Evolutionary conservation across 2,329 filamentous ascomycete genomes (phyloP), one percentile per base, ranked within the genome.

Genomic region (Cadophora malorum): DNA sequence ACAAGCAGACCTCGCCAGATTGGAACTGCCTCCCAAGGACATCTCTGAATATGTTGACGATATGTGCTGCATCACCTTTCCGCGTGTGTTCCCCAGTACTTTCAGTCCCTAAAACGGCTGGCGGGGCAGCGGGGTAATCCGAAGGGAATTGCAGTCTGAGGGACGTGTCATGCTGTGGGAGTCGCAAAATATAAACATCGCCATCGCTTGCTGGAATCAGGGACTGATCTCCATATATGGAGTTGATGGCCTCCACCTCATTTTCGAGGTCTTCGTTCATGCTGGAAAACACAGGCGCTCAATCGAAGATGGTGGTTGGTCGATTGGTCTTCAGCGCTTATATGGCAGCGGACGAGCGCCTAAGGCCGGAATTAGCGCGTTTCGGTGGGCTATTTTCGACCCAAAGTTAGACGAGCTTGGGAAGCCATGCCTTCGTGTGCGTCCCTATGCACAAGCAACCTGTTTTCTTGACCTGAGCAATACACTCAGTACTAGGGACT

Each of bases 211-310:
- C 80, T 78, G 67, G 81, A 1, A 74, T 69, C 8, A 94, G 82
- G 12, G 90, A 91, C n/a, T 82, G 83, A 59, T 88, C 84, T 71
- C 89, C 90, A 80, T 94, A 96, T 72, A 96, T 96, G 65, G 92
- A 92, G 79, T 95, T 96, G 76, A 96, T 90, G 70, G 91, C 92
- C 76, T 90, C 90, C 35, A 94, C 81, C 78, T 96, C 92, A 79
- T 96, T 92, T 60, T 80, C 78, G 31, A 95, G 84, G 45, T 78
- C 76, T 67, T 78, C 76, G 65, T 70, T 76, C 76, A 78, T 79
- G n/a, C n/a, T n/a, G n/a, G n/a, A n/a, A n/a, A n/a, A n/a, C n/a
- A n/a, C n/a, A n/a, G n/a, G n/a, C n/a, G n/a, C n/a, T n/a, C n/a
- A n/a, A n/a, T n/a, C n/a, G n/a, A n/a, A n/a, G n/a, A n/a, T n/a